phyloP scores from a whole-genome alignment of 2,329 filamentous ascomycete species.

The Colletotrichum melonis region DNA sequence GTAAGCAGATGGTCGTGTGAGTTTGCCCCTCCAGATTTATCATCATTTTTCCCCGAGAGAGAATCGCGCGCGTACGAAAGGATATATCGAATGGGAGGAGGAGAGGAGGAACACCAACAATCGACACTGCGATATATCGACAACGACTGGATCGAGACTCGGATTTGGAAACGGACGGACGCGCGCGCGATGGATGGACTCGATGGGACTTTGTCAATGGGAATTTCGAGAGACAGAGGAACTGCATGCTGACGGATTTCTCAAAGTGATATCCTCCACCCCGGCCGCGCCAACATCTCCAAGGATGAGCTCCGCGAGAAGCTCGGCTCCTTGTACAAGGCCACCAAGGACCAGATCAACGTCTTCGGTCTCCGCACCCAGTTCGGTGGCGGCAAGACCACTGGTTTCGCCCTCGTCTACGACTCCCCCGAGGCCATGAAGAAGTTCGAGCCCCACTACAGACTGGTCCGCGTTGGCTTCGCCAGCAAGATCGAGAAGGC shows the following conservation, averaged over 20 bases:
- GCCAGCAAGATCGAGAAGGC: constrained; percentile 97
- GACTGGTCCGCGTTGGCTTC: constrained; percentile 92
- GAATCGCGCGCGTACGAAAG: not conserved
- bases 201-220: not conserved
- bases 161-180: not conserved
- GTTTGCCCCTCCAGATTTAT: constrained; percentile 53
- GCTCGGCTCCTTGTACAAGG: constrained; percentile 97
- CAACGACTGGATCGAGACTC: not conserved
- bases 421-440: constrained; percentile 98
- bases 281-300: constrained; percentile 97
- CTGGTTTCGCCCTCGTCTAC: constrained; percentile 98
- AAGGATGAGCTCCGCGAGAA: constrained; percentile 98
- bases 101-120: not conserved
- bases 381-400: constrained; percentile 99
- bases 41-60: constrained; percentile 3
- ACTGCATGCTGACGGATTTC: constrained; percentile 30
- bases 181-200: not conserved
- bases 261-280: constrained; percentile 97
- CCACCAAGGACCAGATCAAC: constrained; percentile 95
- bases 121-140: not conserved
- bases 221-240: not conserved
- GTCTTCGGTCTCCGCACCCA: constrained; percentile 99
- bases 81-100: not conserved
- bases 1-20: constrained; percentile 99
- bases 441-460: constrained; percentile 99